Evolutionary conservation across 306 rosid genomes (phyloP), one percentile per base, ranked within the genome.

Genomic region (Prunus kanzakura): DNA sequence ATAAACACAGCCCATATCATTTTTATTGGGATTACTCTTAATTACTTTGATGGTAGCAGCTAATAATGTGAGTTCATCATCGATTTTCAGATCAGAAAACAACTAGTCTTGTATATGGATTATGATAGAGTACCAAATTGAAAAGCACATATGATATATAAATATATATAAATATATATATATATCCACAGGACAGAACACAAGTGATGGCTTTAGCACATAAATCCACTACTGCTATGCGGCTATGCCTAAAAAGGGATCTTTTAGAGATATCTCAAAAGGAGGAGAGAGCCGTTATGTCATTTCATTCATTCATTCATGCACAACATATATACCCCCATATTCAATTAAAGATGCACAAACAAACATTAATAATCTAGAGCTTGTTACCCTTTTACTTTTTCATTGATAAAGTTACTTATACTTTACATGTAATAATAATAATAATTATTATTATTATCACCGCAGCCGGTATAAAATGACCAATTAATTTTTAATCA

Each of bases 261-360:
- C 91, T 84, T 91, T 87, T 83, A 79, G 92, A 20, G 82, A 91
- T 81, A 84, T 84, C 74, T 47, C 76, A 78, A 81, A 87, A 87
- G 87, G 83, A 81, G 82, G 85, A 84, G 79, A 72, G 84, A 78
- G 77, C 79, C 88, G 87, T 87, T 82, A 82, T 80, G 92, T 86
- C 89, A 38, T 6, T 56, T 18, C 61, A 35, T 46, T 9, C 51
- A 45, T 58, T 22, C 32, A 62, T 23, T 10, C 76, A 57, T 57
- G 50, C 52, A 35, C 13, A 19, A 30, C 64, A 52, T n/a, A 3
- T 18, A 41, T 30, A 30, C 35, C 35, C 35, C 35, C 4, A 30
- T 35, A 5, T 35, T 38, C 22, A 63, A 30, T 2, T 67, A 67
- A 14, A 45, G 52, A 69, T 69, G 46, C 43, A 18, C 25, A 51